Evolutionary conservation across 306 rosid species (phyloP).

Genomic region (Castanospermum australe): DNA sequence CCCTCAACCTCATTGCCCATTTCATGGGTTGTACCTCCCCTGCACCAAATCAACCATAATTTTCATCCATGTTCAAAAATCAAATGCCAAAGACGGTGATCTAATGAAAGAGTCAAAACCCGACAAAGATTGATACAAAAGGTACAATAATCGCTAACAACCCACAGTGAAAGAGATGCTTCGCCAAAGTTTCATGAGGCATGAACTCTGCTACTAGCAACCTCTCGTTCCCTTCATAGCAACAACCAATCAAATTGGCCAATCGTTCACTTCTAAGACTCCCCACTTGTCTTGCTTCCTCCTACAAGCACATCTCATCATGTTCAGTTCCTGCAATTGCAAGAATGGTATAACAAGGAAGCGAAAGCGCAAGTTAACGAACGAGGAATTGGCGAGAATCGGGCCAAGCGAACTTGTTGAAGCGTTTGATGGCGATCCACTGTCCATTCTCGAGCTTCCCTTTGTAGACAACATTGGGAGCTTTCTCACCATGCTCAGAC

Average conservation of each 20-base stretch:
- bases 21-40: too few relatives aligned
- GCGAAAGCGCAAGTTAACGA: constrained; percentile 21
- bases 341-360: neutral
- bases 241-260: constrained; percentile 70
- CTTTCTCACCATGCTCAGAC: constrained; percentile 76
- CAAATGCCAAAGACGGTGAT: neutral
- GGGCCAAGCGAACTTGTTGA: constrained; percentile 80
- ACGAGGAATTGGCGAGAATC: constrained; percentile 75
- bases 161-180: constrained; percentile 75
- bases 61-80: neutral
- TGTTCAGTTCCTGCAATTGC: too few relatives aligned
- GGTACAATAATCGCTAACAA: neutral
- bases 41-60: constrained; percentile 13
- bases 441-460: constrained; percentile 52
- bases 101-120: too few relatives aligned
- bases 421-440: constrained; percentile 67
- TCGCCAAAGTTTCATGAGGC: constrained; percentile 74
- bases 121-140: neutral
- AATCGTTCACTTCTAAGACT: constrained; percentile 58
- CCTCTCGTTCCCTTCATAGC: constrained; percentile 71
- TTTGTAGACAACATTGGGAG: constrained; percentile 69
- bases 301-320: constrained; percentile 37
- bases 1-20: constrained; percentile 82
- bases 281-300: constrained; percentile 70
- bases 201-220: constrained; percentile 70